Percentiles rank a stretch among this genome's conserved stretches.
phyloP scores from a whole-genome alignment of 169 alveolate species.

The Plasmodium blacklocki region DNA sequence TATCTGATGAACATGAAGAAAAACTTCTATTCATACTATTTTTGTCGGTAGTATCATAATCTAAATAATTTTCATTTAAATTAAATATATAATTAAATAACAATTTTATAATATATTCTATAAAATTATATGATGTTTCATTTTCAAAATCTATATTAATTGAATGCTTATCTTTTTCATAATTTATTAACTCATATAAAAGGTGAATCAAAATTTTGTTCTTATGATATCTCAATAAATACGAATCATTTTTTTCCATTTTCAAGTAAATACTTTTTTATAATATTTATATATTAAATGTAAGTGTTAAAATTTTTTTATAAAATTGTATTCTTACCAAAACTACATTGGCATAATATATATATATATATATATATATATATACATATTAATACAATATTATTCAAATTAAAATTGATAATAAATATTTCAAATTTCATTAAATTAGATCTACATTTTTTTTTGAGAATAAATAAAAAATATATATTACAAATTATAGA shows the following conservation, averaged over 20 bases:
- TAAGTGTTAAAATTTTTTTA: too few relatives aligned
- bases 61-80: slow-evolving; percentile 15
- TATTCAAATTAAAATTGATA: too few relatives aligned
- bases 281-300: too few relatives aligned
- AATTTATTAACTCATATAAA: slow-evolving; percentile 48
- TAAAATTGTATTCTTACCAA: too few relatives aligned
- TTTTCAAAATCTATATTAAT: slow-evolving; percentile 39
- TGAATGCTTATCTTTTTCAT: slow-evolving; percentile 39
- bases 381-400: too few relatives aligned
- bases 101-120: slow-evolving; percentile 33
- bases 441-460: too few relatives aligned
- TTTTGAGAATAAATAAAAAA: too few relatives aligned
- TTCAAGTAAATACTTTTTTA: neutral
- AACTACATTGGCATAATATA: too few relatives aligned
- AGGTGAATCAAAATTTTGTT: slow-evolving; percentile 7
- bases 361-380: too few relatives aligned
- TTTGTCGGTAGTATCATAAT: slow-evolving; percentile 1
- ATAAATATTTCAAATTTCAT: too few relatives aligned
- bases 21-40: neutral
- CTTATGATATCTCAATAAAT: slow-evolving; percentile 34
- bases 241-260: slow-evolving; percentile 39
- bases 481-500: too few relatives aligned
- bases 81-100: slow-evolving; percentile 63
- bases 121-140: slow-evolving; percentile 41
- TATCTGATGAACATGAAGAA: slow-evolving; percentile 60